Percentiles rank a stretch among this genome's conserved stretches.
Evolutionary conservation across 345 rosid species (phyloP).

Genomic region (Conringia planisiliqua): DNA sequence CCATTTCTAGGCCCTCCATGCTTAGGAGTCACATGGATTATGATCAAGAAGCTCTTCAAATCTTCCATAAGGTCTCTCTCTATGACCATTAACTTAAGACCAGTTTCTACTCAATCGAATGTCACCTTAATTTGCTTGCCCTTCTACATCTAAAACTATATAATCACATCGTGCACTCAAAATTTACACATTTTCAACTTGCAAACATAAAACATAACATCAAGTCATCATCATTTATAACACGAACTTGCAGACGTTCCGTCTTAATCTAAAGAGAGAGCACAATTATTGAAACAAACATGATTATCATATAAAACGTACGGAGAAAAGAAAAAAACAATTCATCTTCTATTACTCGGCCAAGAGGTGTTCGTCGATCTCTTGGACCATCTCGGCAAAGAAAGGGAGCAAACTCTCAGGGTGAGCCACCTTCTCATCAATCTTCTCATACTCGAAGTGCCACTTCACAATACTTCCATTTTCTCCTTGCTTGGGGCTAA

Average conservation of each 20-base stretch:
- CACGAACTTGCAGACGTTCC: background rate
- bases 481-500: slow-evolving; percentile 5
- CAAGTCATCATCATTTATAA: background rate
- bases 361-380: slow-evolving; percentile 8
- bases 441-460: slow-evolving; percentile 21
- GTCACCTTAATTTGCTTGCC: too few relatives aligned
- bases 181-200: background rate
- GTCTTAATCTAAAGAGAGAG: background rate
- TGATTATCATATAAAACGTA: background rate
- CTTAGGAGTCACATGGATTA: too few relatives aligned
- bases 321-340: background rate
- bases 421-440: slow-evolving; percentile 1
- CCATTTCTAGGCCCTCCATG: too few relatives aligned
- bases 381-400: slow-evolving; percentile 7
- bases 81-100: too few relatives aligned
- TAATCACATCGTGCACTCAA: background rate
- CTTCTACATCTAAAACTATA: too few relatives aligned
- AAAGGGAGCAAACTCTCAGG: slow-evolving; percentile 15
- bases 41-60: too few relatives aligned
- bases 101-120: too few relatives aligned
- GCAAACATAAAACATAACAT: background rate
- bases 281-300: background rate
- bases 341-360: background rate
- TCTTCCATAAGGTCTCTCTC: too few relatives aligned
- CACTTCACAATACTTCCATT: slow-evolving; percentile 16